Evolutionary conservation across 1,284 basidiomycete genomes (phyloP).

Genomic region (Mycena sp.): DNA sequence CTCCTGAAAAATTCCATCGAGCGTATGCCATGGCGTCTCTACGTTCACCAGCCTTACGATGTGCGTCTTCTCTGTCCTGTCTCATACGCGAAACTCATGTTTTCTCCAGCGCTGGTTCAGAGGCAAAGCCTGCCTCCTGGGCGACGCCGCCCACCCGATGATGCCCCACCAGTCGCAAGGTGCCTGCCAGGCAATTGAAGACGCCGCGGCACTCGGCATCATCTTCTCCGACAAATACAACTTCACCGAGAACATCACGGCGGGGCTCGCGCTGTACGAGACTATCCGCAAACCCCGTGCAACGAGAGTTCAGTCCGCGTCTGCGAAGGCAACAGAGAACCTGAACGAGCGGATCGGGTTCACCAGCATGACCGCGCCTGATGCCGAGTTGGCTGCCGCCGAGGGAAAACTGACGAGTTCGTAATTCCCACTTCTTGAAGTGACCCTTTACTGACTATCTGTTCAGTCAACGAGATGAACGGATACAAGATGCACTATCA

Average conservation of each 20-base stretch:
- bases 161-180: slow-evolving; percentile 47
- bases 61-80: slow-evolving; percentile 25
- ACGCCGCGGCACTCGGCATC: slow-evolving; percentile 46
- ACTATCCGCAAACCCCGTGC: slow-evolving; percentile 44
- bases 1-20: slow-evolving; percentile 44
- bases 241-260: slow-evolving; percentile 39
- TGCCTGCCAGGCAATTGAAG: slow-evolving; percentile 48
- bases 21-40: slow-evolving; percentile 47
- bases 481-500: slow-evolving; percentile 45
- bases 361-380: slow-evolving; percentile 40
- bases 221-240: slow-evolving; percentile 43
- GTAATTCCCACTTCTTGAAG: neutral
- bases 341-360: slow-evolving; percentile 47
- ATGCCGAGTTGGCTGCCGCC: slow-evolving; percentile 37
- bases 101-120: slow-evolving; percentile 36
- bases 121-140: slow-evolving; percentile 41
- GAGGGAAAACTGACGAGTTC: slow-evolving; percentile 39
- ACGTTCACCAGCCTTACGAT: slow-evolving; percentile 44
- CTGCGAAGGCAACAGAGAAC: slow-evolving; percentile 43
- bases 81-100: neutral
- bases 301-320: slow-evolving; percentile 42
- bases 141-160: slow-evolving; percentile 48
- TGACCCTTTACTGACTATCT: slow-evolving; percentile 7
- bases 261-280: slow-evolving; percentile 43
- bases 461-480: slow-evolving; percentile 46